phyloP scores from a whole-genome alignment of 495 filamentous ascomycete species.

The Chaetomium tenue region DNA sequence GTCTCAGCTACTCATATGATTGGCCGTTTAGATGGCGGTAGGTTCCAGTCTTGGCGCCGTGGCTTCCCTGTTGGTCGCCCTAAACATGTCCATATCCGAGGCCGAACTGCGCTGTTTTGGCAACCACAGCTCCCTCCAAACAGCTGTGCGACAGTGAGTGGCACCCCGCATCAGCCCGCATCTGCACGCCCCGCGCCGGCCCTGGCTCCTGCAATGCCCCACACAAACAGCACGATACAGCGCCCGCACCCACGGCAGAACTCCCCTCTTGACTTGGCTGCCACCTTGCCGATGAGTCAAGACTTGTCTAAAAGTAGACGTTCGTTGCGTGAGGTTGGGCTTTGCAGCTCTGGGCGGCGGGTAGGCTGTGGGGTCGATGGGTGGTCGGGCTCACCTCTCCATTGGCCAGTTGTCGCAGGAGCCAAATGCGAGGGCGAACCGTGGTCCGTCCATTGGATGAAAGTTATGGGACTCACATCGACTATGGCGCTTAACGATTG shows the following conservation, averaged over 20 bases:
- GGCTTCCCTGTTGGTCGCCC: too few species aligned
- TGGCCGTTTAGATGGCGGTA: not conserved
- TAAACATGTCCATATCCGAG: too few species aligned
- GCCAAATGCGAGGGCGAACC: conserved; percentile 16
- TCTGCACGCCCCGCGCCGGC: conserved; percentile 11
- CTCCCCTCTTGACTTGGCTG: conserved; percentile 10
- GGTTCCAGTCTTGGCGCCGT: too few species aligned
- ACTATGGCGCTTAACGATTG: too few species aligned
- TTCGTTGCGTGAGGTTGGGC: conserved; percentile 12
- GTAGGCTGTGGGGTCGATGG: conserved; percentile 11
- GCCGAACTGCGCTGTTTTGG: too few species aligned
- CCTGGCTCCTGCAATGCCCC: conserved; percentile 9
- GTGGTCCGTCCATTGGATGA: too few species aligned
- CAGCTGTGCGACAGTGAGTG: too few species aligned
- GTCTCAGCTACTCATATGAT: conserved; percentile 1
- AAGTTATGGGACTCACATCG: too few species aligned
- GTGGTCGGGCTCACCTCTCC: conserved; percentile 19
- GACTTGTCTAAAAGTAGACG: conserved; percentile 10
- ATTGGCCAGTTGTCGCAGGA: conserved; percentile 17
- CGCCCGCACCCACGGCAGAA: conserved; percentile 7
- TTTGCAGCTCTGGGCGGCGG: conserved; percentile 17
- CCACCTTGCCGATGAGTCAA: conserved; percentile 11
- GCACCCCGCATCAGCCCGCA: conserved; percentile 10
- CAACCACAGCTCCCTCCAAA: conserved; percentile 11
- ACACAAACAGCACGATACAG: conserved; percentile 3